phyloP scores from a whole-genome alignment of 2,329 filamentous ascomycete genomes.

The Bipolaris victoriae region DNA sequence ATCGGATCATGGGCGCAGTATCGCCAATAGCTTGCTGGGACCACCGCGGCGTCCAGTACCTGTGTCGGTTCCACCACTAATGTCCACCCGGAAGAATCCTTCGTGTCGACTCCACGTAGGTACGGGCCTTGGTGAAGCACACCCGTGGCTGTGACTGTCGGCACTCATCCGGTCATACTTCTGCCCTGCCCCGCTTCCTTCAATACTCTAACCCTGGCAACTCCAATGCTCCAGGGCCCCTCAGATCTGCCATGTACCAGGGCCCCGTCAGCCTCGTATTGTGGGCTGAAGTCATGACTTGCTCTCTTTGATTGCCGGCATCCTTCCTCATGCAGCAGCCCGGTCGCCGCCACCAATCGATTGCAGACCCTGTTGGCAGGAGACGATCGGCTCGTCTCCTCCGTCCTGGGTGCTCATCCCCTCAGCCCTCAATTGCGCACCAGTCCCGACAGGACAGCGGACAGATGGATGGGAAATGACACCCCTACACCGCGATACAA shows the following conservation, averaged over 20 bases:
- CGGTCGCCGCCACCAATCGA: slow-evolving; percentile 16
- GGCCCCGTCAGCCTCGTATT: slow-evolving; percentile 10
- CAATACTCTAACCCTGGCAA: slow-evolving; percentile 7
- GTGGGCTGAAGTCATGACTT: slow-evolving; percentile 16
- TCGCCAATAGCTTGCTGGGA: slow-evolving; percentile 17
- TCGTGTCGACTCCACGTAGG: slow-evolving; percentile 1
- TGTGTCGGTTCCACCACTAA: slow-evolving; percentile 3
- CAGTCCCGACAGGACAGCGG: slow-evolving; percentile 11
- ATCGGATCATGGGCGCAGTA: slow-evolving; percentile 23
- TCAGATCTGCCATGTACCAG: slow-evolving; percentile 5
- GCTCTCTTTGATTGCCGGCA: slow-evolving; percentile 10
- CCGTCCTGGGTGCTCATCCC: slow-evolving; percentile 20
- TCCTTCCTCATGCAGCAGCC: slow-evolving; percentile 12
- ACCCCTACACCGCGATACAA: neutral
- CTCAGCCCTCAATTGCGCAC: slow-evolving; percentile 9
- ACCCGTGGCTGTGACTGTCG: slow-evolving; percentile 2
- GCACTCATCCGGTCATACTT: slow-evolving; percentile 10
- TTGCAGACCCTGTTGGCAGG: slow-evolving; percentile 21
- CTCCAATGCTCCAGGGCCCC: neutral
- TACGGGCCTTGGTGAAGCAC: neutral
- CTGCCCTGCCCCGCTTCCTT: slow-evolving; percentile 8
- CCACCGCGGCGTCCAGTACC: slow-evolving; percentile 2
- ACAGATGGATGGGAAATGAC: neutral
- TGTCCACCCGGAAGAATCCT: slow-evolving; percentile 4
- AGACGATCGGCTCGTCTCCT: slow-evolving; percentile 32